Base-by-base conservation (phyloP, 805 yeast species). In the Nakazawaea wickerhamii region DNA sequence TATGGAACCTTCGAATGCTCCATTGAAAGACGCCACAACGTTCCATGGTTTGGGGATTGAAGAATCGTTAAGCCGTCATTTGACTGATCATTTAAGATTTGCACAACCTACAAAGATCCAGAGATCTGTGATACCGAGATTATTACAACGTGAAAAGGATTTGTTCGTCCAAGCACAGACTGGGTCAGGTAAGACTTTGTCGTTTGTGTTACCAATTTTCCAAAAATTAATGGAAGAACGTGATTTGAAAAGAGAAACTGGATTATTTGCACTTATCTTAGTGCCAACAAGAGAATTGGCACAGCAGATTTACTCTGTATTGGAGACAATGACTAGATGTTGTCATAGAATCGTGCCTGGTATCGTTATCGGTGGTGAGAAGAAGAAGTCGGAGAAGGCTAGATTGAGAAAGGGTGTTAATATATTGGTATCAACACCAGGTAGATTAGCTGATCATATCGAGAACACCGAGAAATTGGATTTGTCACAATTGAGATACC, bases 241-340 rank as follows among this genome's bases (percentile, higher is more conserved):
- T 28, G 64, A 63, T 7, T 58, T 77, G 41, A 59, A 60, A 32
- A 73, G 98, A 51, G 71, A 75, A 13, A 73, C 86, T 11, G 99
- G 99, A 4, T 67, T 93, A 10, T 90, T 88, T 65, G 98, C 96
- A 0, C 62, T 93, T 38, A 81, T 93, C 26, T 63, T 93, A 49
- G 83, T 95, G 0, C 99, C 99, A 7, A 93, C 99, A 0, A 76
- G 99, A 60, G 99, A 93, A 62, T 71, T 93, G 55, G 96, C 98
- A 0, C 77, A 79, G 5, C 99, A 93, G 61, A 89, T 91, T 39
- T 84, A 85, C 55, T 68, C 83, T 5, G 96, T 90, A 3, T 69
- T 89, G 46, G 91, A 85, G 52, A 69, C 77, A 2, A 60, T 93
- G 25, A 71, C 81, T 30, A 73, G 84, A 43, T 78, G 90, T 56